phyloP scores from a whole-genome alignment of 2,329 filamentous ascomycete genomes.

The Claviceps sorghi region DNA sequence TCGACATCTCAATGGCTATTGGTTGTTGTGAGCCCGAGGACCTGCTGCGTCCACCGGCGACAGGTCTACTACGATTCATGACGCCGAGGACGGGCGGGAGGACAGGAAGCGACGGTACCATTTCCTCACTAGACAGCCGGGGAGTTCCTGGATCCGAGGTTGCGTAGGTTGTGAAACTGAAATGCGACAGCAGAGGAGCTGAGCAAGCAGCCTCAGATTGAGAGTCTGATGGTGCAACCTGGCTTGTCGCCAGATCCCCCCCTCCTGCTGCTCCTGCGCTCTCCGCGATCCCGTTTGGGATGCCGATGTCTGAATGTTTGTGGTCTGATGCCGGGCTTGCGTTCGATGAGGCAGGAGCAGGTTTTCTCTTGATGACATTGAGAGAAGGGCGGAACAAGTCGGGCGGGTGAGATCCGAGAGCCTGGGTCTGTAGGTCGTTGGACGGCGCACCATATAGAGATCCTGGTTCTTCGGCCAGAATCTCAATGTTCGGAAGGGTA shows the following conservation, averaged over 20 bases:
- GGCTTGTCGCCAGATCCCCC: not conserved
- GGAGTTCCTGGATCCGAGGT: slow-evolving; percentile 27
- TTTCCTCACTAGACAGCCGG: slow-evolving; percentile 12
- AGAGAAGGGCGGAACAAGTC: slow-evolving; percentile 12
- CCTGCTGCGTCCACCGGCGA: slow-evolving; percentile 12
- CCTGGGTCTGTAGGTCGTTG: slow-evolving; percentile 4
- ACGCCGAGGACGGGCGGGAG: slow-evolving; percentile 13
- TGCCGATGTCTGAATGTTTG: not conserved
- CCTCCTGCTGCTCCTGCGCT: slow-evolving; percentile 1
- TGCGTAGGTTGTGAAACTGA: slow-evolving; percentile 49
- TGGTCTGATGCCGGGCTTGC: slow-evolving; percentile 6
- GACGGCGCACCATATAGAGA: slow-evolving; percentile 3
- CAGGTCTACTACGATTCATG: slow-evolving; percentile 19
- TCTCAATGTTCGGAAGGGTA: slow-evolving; percentile 20
- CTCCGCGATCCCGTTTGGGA: slow-evolving; percentile 11
- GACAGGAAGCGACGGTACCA: slow-evolving; percentile 13
- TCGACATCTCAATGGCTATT: slow-evolving; percentile 17
- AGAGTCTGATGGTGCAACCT: slow-evolving; percentile 7
- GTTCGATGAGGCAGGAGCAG: slow-evolving; percentile 16
- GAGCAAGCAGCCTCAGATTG: slow-evolving; percentile 20
- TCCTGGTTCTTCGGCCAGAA: slow-evolving; percentile 10
- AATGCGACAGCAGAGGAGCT: slow-evolving; percentile 42
- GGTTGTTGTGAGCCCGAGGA: slow-evolving; percentile 12
- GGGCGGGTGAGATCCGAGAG: slow-evolving; percentile 10
- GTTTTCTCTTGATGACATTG: slow-evolving; percentile 32